Conservation (phyloP, 768 basidiomycete species). For the Punctularia strigosozonata region DNA sequence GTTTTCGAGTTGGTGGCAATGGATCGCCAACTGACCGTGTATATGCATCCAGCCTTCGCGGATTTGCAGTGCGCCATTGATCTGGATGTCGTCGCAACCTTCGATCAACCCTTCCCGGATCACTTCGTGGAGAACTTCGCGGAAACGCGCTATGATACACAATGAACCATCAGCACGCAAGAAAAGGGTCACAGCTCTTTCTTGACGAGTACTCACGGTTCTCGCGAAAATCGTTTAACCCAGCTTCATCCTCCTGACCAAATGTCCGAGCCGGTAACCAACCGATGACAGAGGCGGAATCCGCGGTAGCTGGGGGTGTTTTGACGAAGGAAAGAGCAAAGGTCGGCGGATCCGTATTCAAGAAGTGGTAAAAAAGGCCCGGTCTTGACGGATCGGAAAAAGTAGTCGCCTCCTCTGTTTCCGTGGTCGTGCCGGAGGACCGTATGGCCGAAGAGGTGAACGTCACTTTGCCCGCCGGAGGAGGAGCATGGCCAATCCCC, state of each 20-base stretch:
- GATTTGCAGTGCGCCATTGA: constrained; percentile 49
- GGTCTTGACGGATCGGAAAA: constrained; percentile 46
- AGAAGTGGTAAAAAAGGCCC: constrained; percentile 60
- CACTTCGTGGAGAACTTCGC: constrained; percentile 46
- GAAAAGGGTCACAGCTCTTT: neutral
- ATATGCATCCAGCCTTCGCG: constrained; percentile 85
- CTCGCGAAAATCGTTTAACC: constrained; percentile 58
- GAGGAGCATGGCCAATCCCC: no score
- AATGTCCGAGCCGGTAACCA: constrained; percentile 48
- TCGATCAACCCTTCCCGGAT: constrained; percentile 43
- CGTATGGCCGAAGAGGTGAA: no score
- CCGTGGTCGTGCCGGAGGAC: no score
- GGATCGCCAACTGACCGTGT: constrained; percentile 35
- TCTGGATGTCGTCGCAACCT: constrained; percentile 53
- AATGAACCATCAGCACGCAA: neutral
- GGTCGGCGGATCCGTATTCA: constrained; percentile 33
- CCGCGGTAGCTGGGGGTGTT: constrained; percentile 27
- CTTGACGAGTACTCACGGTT: constrained; percentile 39
- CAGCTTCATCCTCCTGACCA: constrained; percentile 26
- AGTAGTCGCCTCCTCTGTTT: constrained; percentile 5
- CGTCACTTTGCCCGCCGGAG: no score
- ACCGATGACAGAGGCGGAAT: constrained; percentile 48
- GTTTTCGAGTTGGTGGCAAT: neutral
- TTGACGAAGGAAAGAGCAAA: constrained; percentile 60
- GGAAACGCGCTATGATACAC: constrained; percentile 40